phyloP scores from a whole-genome alignment of 2,329 filamentous ascomycete species.

The Verticillium longisporum region DNA sequence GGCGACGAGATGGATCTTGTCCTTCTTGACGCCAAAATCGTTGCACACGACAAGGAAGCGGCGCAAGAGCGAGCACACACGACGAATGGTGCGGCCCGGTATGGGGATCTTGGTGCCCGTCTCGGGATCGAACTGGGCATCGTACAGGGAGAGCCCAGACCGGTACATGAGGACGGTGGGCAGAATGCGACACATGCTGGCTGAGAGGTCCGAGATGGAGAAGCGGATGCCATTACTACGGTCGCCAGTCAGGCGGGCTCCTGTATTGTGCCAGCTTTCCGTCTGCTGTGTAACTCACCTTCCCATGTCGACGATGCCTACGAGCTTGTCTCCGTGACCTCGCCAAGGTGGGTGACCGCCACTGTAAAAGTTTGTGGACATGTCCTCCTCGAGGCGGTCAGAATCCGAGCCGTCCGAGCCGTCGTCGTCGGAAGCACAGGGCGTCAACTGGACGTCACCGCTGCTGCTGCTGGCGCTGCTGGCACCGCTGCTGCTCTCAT shows the following conservation, averaged over 20 bases:
- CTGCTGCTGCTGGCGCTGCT: neutral
- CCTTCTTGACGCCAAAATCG: constrained; percentile 17
- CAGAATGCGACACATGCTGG: constrained; percentile 52
- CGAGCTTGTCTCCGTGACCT: constrained; percentile 19
- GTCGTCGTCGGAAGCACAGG: neutral
- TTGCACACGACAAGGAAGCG: constrained; percentile 20
- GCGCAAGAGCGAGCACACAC: constrained; percentile 18
- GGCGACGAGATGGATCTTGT: constrained; percentile 21
- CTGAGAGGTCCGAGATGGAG: constrained; percentile 42
- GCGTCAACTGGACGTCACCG: neutral
- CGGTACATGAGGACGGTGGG: constrained; percentile 34
- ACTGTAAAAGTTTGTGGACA: neutral
- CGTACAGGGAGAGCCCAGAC: constrained; percentile 23
- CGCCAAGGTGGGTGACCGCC: constrained; percentile 18
- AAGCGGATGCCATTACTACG: constrained; percentile 65
- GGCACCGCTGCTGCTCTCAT: neutral
- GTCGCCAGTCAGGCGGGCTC: neutral
- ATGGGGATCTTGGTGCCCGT: constrained; percentile 23
- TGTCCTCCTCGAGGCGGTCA: neutral
- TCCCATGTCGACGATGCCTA: constrained; percentile 30
- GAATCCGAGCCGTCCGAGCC: neutral
- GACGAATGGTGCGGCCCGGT: constrained; percentile 17
- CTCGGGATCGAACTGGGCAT: constrained; percentile 22
- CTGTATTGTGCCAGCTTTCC: neutral
- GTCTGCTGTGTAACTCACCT: constrained; percentile 15